Evolutionary conservation across 2,329 filamentous ascomycete genomes (phyloP), one percentile per base, ranked within the genome.

Genomic region (Ceratocystis cacaofunesta): DNA sequence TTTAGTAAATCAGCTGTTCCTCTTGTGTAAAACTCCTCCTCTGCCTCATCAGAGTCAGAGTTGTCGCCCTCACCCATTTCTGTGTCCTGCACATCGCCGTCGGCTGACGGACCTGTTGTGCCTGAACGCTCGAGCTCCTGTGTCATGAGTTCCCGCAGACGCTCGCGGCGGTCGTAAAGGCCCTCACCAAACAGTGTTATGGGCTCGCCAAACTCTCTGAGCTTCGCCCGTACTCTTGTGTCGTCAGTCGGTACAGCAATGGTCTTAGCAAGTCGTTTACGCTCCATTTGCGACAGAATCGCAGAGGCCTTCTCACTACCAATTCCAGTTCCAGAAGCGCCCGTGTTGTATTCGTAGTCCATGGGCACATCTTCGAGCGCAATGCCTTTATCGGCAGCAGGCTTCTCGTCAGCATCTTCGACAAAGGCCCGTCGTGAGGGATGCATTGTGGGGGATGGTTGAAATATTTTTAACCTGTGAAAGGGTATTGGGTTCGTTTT

Each of bases 161-260:
- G 85, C 72, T 96, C 92, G 77, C 95, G 83, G 67, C 94, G 81
- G 71, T 97, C 92, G 30, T 84, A 86, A 1, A 87, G 86, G 0
- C 89, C 90, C 77, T 99, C 94, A 67, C 92, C 94, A 69, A 99
- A 99, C 0, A 97, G 80, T 0, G 92, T 99, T 65, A 97, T 85
- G 10, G 94, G 94, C 73, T 99, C 89, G n/a, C 89, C 90, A 69
- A 96, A 81, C 71, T 94, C 88, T 69, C 94, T 85, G 67, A 97
- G 81, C 69, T 84, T 85, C 46, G 85, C 80, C 68, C 91, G 88
- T 61, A 99, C 92, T 71, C 89, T 85, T 68, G 83, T 86, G 78
- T 99, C 94, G 74, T 96, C 92, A 65, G 95, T 99, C 0, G 92
- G 94, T 2, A 99, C 94, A 12, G 89, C 87, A 70, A 97, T 89